Base-by-base conservation (phyloP, 2,329 filamentous ascomycete genomes). In the Colletotrichum musae region DNA sequence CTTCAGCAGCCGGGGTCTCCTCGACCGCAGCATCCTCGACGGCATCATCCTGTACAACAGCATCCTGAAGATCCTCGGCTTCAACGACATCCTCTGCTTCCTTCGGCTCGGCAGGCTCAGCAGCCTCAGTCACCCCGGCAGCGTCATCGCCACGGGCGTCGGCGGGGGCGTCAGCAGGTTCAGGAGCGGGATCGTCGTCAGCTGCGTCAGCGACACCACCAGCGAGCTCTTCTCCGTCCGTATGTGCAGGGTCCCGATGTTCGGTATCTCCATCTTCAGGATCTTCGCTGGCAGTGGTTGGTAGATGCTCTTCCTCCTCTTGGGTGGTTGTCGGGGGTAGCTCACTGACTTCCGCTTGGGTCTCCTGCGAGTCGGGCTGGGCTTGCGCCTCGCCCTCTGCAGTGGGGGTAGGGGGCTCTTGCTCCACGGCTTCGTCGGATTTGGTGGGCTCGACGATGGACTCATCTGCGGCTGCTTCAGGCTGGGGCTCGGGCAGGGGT, bases 371-470 rank as follows among this genome's bases (percentile, higher is more conserved):
- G 2, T 80, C 79, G 0, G 74, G 77, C 52, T 81, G 76, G 32
- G 77, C 74, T 67, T 82, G 80, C 4, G 81, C 68, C 6, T 73
- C 72, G 9, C 56, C 28, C 9, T 47, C 36, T 5, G 32, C 16
- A 16, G 24, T 32, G 13, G 15, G 13, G 4, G 7, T n/a, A n/a
- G 15, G 13, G 4, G 12, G 13, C 12, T 18, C 58, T 45, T 48
- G 53, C 3, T 43, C 41, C 0, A 32, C 24, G 0, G 9, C 12
- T 5, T 59, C 39, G 6, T 59, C 24, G 32, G 48, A 3, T 10
- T 48, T 5, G 13, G 15, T 6, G 7, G 21, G 6, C 10, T 64
- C 45, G n/a, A 32, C 41, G 12, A 12, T 16, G 3, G 15, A 5
- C 5, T 26, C 26, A 6, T 58, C 53, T 9, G 18, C 54, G n/a